A percentile compares a stretch with the other conserved stretches of the same genome.
These are phyloP conservation scores for Aspergillus incahuasiensis DNA, from an alignment of 495 filamentous ascomycete genomes.

Conservation along the genomic window DNA sequence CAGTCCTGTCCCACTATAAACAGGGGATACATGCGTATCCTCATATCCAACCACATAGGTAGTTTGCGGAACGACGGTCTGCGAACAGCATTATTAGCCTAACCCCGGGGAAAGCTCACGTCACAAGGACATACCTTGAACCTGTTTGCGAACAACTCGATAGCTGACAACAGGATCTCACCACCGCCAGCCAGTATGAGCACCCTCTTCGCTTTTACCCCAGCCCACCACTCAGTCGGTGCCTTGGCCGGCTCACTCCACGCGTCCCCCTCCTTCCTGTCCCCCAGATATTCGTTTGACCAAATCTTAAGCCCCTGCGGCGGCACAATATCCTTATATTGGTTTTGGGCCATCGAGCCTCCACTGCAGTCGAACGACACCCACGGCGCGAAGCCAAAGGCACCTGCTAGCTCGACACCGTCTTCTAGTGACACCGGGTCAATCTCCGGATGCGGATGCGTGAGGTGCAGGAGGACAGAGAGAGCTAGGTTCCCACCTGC, in stretches of 20 bases:
- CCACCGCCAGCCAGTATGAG: conserved; percentile 50
- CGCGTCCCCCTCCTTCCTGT: conserved; percentile 36
- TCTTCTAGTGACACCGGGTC: conserved; percentile 13
- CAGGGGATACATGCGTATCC: conserved; percentile 34
- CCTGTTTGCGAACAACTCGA: conserved; percentile 46
- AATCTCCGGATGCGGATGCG: conserved; percentile 55
- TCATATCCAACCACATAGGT: conserved; percentile 29
- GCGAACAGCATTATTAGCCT: not conserved
- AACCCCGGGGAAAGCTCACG: not conserved
- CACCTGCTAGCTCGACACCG: conserved; percentile 33
- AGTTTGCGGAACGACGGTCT: conserved; percentile 32
- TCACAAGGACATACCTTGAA: conserved; percentile 31
- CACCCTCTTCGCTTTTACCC: conserved; percentile 40
- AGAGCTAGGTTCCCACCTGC: conserved; percentile 59
- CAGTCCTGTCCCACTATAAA: conserved; percentile 20
- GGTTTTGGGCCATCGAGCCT: conserved; percentile 40
- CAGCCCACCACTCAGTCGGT: conserved; percentile 51
- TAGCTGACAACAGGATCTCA: conserved; percentile 55
- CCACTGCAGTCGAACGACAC: conserved; percentile 39
- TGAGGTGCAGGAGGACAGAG: conserved; percentile 52
- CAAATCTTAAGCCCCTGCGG: conserved; percentile 28
- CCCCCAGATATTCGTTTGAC: conserved; percentile 43
- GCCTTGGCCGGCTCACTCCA: conserved; percentile 54
- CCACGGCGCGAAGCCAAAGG: conserved; percentile 55
- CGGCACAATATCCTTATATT: conserved; percentile 46